Conservation (phyloP, 2,329 filamentous ascomycete genomes). For the Colletotrichum zoysiae region DNA sequence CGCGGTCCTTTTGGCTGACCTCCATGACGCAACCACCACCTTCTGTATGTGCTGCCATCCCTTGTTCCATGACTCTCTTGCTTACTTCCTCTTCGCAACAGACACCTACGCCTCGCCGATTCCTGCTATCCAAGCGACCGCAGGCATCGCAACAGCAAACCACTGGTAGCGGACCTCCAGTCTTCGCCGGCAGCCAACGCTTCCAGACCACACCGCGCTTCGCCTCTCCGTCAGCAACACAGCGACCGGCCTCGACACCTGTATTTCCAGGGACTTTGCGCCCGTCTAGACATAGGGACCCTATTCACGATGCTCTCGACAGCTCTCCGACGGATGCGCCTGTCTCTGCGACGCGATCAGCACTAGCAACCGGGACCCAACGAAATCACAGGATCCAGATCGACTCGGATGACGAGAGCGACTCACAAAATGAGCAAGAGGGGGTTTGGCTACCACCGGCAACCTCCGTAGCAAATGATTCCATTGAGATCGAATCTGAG, state of each 20-base stretch:
- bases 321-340: conserved; percentile 25
- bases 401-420: conserved; percentile 38
- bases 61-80: not conserved
- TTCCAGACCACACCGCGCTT: conserved; percentile 57
- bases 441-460: not conserved
- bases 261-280: conserved; percentile 33
- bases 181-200: conserved; percentile 43
- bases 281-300: conserved; percentile 45
- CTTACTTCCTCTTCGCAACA: conserved; percentile 32
- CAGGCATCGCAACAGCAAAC: conserved; percentile 51
- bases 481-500: conserved; percentile 43
- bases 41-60: conserved; percentile 13
- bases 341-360: conserved; percentile 7
- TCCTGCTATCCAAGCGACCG: conserved; percentile 53
- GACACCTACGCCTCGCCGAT: conserved; percentile 56
- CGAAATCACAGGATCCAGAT: conserved; percentile 43
- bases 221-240: conserved; percentile 49
- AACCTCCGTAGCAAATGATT: conserved; percentile 24
- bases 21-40: conserved; percentile 40
- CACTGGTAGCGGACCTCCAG: conserved; percentile 41
- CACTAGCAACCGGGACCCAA: conserved; percentile 6
- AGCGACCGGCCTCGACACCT: conserved; percentile 34
- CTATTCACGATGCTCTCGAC: conserved; percentile 33
- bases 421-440: conserved; percentile 46
- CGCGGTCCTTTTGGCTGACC: conserved; percentile 37